Percentiles rank a stretch among this genome's conserved stretches.
These are phyloP conservation scores for Crotalaria pallida DNA, from an alignment of 306 rosid species.

Conservation along the genomic window DNA sequence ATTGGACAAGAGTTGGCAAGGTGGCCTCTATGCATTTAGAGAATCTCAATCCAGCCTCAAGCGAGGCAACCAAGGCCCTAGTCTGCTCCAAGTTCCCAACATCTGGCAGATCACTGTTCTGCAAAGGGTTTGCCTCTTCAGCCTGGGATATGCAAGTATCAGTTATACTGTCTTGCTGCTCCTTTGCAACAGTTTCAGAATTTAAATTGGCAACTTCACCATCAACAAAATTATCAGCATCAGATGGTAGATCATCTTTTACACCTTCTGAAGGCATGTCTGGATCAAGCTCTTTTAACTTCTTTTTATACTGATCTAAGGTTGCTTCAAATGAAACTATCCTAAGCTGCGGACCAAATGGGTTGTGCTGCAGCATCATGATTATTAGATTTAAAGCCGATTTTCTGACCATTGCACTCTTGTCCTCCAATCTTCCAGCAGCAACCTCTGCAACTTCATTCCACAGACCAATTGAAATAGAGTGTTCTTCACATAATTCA, in stretches of 20 bases:
- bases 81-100: constrained; percentile 95
- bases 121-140: constrained; percentile 43
- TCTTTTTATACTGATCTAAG: constrained; percentile 70
- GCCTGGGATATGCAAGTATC: constrained; percentile 62
- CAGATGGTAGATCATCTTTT: constrained; percentile 35
- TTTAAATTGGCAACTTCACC: constrained; percentile 55
- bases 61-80: constrained; percentile 94
- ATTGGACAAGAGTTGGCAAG: constrained; percentile 82
- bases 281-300: constrained; percentile 72
- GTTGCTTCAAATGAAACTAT: constrained; percentile 86
- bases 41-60: constrained; percentile 88
- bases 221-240: constrained; percentile 38
- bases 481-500: constrained; percentile 85
- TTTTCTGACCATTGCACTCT: constrained; percentile 91
- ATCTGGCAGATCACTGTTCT: constrained; percentile 64
- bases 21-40: constrained; percentile 67
- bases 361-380: constrained; percentile 96
- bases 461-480: constrained; percentile 97
- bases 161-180: constrained; percentile 58
- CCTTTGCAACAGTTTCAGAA: constrained; percentile 33
- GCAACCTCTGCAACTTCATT: constrained; percentile 82
- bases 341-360: constrained; percentile 94
- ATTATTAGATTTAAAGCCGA: constrained; percentile 76
- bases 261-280: constrained; percentile 43
- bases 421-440: constrained; percentile 96